These are phyloP conservation scores for Hippophae rhamnoides DNA, from an alignment of 306 rosid genomes.

Conservation along the genomic window DNA sequence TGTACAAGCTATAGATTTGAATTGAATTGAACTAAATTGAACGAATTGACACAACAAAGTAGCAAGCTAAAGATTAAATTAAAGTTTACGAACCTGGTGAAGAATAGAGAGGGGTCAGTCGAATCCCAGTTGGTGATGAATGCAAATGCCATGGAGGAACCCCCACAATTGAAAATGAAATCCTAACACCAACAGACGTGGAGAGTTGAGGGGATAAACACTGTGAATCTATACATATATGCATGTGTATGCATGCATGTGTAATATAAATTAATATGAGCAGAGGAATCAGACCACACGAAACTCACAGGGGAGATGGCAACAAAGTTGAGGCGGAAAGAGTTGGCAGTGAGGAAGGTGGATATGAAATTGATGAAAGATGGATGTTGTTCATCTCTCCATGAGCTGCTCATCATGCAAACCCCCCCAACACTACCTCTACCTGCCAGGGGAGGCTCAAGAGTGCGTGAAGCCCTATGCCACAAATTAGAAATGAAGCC, in stretches of 20 bases:
- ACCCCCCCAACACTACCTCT: constrained; percentile 37
- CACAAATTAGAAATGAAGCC: too few relatives aligned
- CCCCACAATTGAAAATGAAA: constrained; percentile 89
- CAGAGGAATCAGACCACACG: neutral
- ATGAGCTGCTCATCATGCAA: constrained; percentile 70
- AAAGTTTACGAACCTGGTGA: constrained; percentile 42
- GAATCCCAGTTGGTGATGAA: constrained; percentile 64
- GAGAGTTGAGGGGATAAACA: constrained; percentile 11
- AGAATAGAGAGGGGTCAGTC: constrained; percentile 33
- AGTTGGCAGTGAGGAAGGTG: constrained; percentile 53
- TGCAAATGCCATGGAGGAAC: constrained; percentile 70
- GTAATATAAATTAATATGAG: neutral
- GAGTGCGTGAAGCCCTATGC: too few relatives aligned
- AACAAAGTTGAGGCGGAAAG: constrained; percentile 64
- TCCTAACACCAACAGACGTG: constrained; percentile 38
- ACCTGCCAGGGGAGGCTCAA: too few relatives aligned
- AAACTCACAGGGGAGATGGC: constrained; percentile 56
- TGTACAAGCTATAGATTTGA: constrained; percentile 17
- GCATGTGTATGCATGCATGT: too few relatives aligned
- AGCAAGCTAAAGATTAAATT: constrained; percentile 4
- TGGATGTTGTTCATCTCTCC: constrained; percentile 74
- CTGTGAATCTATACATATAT: too few relatives aligned
- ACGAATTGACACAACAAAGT: constrained; percentile 1
- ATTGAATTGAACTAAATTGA: constrained; percentile 5
- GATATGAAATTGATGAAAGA: constrained; percentile 63